Conservation (phyloP, 108 stramenopile genomes). For the Fragilaria crotonensis region DNA sequence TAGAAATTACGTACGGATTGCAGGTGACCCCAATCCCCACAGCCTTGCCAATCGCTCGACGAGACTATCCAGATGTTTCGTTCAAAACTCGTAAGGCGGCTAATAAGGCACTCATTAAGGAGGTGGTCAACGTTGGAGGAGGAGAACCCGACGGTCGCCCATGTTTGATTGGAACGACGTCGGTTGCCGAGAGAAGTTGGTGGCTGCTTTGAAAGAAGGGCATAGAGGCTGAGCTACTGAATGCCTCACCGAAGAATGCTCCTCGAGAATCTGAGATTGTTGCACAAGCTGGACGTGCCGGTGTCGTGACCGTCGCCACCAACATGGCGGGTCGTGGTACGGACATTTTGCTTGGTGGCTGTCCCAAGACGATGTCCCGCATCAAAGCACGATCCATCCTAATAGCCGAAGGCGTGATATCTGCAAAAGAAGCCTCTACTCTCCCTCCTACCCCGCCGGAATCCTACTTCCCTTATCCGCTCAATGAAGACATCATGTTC, state of each 20-base stretch:
- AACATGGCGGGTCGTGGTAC: conserved; percentile 97
- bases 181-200: conserved; percentile 80
- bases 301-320: conserved; percentile 93
- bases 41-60: conserved; percentile 85
- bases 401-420: conserved; percentile 57
- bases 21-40: conserved; percentile 84
- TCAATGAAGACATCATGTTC: conserved; percentile 52
- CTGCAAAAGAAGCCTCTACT: conserved; percentile 38
- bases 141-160: conserved; percentile 72
- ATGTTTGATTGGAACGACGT: conserved; percentile 92
- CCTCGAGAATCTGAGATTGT: conserved; percentile 90
- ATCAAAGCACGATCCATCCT: conserved; percentile 63
- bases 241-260: conserved; percentile 90
- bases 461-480: conserved; percentile 67
- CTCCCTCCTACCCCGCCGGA: conserved; percentile 69
- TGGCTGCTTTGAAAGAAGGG: conserved; percentile 71
- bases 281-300: conserved; percentile 90
- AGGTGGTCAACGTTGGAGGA: conserved; percentile 69
- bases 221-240: conserved; percentile 79
- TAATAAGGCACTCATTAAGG: conserved; percentile 73
- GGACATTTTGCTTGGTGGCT: conserved; percentile 93
- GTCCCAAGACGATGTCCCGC: conserved; percentile 82
- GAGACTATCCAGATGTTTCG: conserved; percentile 90
- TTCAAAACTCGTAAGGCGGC: conserved; percentile 89
- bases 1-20: conserved; percentile 81